Percentiles rank a stretch among this genome's conserved stretches.
Conservation (phyloP, 306 rosid species). For the Lathyrus sativus region DNA sequence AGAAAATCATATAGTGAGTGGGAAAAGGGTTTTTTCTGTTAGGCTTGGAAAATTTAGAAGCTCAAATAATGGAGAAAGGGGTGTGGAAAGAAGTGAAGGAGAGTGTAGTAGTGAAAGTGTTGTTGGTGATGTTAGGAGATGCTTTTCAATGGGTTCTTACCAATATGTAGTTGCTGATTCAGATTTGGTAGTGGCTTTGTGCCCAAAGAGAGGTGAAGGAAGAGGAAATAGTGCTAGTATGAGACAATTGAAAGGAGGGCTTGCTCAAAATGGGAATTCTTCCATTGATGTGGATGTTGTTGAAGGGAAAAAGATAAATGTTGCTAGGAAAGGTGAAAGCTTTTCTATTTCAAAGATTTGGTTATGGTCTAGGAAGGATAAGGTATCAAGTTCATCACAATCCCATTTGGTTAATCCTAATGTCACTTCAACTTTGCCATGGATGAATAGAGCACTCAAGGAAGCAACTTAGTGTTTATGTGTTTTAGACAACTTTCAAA, state of each 20-base stretch:
- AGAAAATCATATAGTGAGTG: constrained; percentile 60
- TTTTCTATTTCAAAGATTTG: constrained; percentile 91
- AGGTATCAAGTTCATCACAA: constrained; percentile 56
- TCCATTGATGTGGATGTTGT: constrained; percentile 56
- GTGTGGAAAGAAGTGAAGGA: constrained; percentile 49
- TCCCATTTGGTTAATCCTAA: constrained; percentile 51
- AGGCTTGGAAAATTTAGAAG: constrained; percentile 82
- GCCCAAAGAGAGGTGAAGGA: constrained; percentile 49
- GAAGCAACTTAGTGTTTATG: constrained; percentile 27
- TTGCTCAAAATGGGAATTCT: constrained; percentile 49
- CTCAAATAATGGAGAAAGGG: constrained; percentile 50
- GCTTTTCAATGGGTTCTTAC: constrained; percentile 92
- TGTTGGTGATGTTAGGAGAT: constrained; percentile 76
- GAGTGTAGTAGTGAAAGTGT: constrained; percentile 51
- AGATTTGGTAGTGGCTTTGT: constrained; percentile 71
- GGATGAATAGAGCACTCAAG: constrained; percentile 52
- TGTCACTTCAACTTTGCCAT: constrained; percentile 52
- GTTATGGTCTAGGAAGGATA: constrained; percentile 87
- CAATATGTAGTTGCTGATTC: constrained; percentile 88
- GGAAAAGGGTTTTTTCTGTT: constrained; percentile 75
- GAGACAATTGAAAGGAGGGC: constrained; percentile 66
- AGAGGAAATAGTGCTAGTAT: constrained; percentile 41
- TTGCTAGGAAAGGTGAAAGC: constrained; percentile 83
- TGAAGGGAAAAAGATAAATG: constrained; percentile 68
- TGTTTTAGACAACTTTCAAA: constrained; percentile 29